Evolutionary conservation across 176 grass and related monocot species (phyloP), one percentile per base, ranked within the genome.

Genomic region (Thinopyrum elongatum): DNA sequence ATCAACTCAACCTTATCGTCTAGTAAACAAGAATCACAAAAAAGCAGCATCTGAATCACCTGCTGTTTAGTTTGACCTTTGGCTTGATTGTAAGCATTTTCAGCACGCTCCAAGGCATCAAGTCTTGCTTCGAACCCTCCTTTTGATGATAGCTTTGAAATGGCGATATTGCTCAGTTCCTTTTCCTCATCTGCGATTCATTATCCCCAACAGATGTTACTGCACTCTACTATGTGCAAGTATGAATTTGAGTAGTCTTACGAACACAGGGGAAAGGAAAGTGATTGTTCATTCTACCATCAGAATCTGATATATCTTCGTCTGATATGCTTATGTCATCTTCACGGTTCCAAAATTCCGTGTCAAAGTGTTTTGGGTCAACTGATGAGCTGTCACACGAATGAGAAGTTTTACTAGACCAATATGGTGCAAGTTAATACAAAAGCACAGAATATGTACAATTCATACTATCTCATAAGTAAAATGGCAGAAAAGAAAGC

Each of bases 271-370:
- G 27, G 16, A 80, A 70, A 61, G 70, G 27, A 78, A 42, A 78
- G n/a, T 83, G 46, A 70, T 30, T 26, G 35, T 73, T 58, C 55
- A n/a, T 58, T 76, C 79, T 84, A 98, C 93, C 96, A 89, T 94
- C 91, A 89, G 96, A 92, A 92, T 98, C 81, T 44, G 96, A 94
- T 76, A 95, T 98, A 35, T 94, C 88, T 91, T 98, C 93, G 12
- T 65, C 88, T 27, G 90, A 98, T 38, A 81, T 73, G 86, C 88
- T 91, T 66, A 38, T 61, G 11, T 94, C 96, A 91, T 95, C 91
- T 92, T 98, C 93, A 47, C 78, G 86, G 70, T 91, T 94, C 93
- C 93, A 98, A 83, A 98, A 98, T 89, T 95, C 93, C 59, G 90
- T 91, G 63, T 86, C 69, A 72, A 86, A 26, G 82, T 77, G 83